These are phyloP conservation scores for Echria macrotheca DNA, from an alignment of 495 filamentous ascomycete genomes.

Conservation along the genomic window DNA sequence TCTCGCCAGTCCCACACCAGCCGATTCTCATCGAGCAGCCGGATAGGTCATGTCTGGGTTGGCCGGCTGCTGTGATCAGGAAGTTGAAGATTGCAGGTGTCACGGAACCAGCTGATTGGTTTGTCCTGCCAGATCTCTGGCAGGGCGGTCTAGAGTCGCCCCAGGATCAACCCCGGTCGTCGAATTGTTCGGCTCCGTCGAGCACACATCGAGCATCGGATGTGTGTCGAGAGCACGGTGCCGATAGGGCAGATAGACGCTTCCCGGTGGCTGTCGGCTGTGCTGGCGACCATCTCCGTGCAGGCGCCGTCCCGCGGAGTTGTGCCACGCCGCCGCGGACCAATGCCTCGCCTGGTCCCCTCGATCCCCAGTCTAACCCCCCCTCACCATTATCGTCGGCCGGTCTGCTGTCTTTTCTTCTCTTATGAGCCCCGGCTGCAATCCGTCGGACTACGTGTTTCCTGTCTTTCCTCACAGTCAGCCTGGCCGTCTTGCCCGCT, in stretches of 20 bases:
- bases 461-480: no score
- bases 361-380: conserved; percentile 5
- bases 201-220: no score
- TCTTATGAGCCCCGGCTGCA: not conserved
- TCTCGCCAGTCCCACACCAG: no score
- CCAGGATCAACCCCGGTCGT: conserved; percentile 1
- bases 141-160: conserved; percentile 2
- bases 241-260: no score
- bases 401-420: not conserved
- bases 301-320: not conserved
- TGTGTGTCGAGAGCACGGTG: no score
- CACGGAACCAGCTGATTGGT: conserved; percentile 4
- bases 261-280: no score
- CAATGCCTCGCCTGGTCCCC: no score
- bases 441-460: no score
- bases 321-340: no score
- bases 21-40: conserved; percentile 3
- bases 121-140: conserved; percentile 2
- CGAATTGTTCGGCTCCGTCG: no score
- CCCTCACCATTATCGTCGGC: conserved; percentile 3
- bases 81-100: not conserved
- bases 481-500: no score
- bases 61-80: conserved; percentile 5
- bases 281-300: not conserved
- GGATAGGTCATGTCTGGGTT: conserved; percentile 8